phyloP scores from a whole-genome alignment of 2,329 filamentous ascomycete genomes.

The Bretziella fagacearum region DNA sequence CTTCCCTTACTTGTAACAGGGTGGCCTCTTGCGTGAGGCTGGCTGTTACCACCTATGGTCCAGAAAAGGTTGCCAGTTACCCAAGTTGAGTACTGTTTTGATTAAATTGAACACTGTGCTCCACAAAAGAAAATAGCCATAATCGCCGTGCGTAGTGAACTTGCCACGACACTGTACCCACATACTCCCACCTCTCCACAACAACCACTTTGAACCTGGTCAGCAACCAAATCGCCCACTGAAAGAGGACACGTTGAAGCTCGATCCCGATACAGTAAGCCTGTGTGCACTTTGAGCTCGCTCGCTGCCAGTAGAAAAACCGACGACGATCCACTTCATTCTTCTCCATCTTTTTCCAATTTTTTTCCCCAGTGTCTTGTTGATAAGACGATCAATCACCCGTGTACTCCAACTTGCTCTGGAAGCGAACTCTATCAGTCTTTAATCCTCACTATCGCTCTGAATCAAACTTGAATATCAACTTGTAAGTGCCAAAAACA shows the following conservation, averaged over 20 bases:
- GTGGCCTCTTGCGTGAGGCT: conserved; percentile 1
- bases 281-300: not conserved
- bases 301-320: conserved; percentile 8
- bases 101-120: too few species aligned
- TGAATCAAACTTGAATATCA: not conserved
- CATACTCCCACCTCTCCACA: not conserved
- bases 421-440: not conserved
- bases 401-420: conserved; percentile 2
- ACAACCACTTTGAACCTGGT: not conserved
- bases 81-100: too few species aligned
- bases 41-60: not conserved
- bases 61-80: not conserved
- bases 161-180: not conserved
- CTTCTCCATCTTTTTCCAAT: conserved; percentile 1
- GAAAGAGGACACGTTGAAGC: conserved; percentile 16
- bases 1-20: not conserved
- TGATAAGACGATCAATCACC: conserved; percentile 10
- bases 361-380: conserved; percentile 18
- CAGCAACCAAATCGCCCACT: conserved; percentile 5
- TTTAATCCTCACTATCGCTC: not conserved
- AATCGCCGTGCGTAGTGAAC: not conserved
- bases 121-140: too few species aligned
- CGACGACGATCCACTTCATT: not conserved
- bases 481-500: not conserved
- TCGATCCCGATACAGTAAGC: not conserved